Evolutionary conservation across 108 stramenopile genomes (phyloP), one percentile per base, ranked within the genome.

Genomic region (Pseudonitzschia delicatissima): DNA sequence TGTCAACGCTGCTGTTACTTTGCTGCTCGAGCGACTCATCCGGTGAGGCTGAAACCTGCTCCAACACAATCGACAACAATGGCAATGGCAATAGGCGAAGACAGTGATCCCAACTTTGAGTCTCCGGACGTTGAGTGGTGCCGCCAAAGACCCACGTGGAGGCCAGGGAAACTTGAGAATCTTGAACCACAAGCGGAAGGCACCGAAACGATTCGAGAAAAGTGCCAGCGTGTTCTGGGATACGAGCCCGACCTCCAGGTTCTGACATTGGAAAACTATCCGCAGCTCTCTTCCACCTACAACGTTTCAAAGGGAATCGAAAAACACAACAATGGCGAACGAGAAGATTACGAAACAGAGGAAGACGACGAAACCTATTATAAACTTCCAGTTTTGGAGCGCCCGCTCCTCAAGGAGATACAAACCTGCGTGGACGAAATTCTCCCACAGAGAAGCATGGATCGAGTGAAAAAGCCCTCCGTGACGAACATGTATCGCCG

Each of bases 111-210:
- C 27, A 12, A 4, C 23, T 51, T 23, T 23, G 50, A 51, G 27
- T 51, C 21, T 5, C 50, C 50, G 5, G 23, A 6, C 27, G 27
- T 51, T 12, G 50, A 51, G 27, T 51, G 50, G 50, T 51, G 50
- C 50, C 50, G 50, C 27, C 50, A 23, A 5, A 18, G 50, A 8
- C 50, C 50, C 12, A 51, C 50, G 27, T 51, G 50, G 50, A 23
- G 50, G 6, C 20, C 23, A 15, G 15, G 1, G 11, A 15, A 42
- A 13, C 40, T 13, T 42, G 40, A 42, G 11, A 15, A 42, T 42
- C n/a, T n/a, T n/a, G 4, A 44, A 2, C 3, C 42, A 13, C 17
- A 6, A 1, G 7, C 17, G 2, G 42, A n/a, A 2, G 6, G 6
- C 42, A 7, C 13, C 5, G 6, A 44, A 2, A 44, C 2, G 17